phyloP scores from a whole-genome alignment of 257 asterid genomes.

The Nyctanthes arbortristis region DNA sequence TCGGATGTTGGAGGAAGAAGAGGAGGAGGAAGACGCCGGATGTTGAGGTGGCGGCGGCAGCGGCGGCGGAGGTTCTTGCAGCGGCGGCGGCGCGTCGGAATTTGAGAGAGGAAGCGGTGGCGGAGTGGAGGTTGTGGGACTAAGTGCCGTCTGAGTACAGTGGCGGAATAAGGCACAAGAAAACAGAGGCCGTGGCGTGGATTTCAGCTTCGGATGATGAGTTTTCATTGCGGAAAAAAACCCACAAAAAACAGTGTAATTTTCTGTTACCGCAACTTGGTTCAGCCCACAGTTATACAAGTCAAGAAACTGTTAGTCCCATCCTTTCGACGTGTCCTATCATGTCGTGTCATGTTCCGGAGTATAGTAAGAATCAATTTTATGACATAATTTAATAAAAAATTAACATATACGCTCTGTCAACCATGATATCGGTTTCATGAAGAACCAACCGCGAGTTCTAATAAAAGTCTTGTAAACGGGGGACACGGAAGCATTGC shows the following conservation, averaged over 20 bases:
- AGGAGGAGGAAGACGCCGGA: constrained; percentile 65
- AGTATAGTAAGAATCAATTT: too few species aligned
- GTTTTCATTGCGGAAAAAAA: constrained; percentile 49
- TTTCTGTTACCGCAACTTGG: too few species aligned
- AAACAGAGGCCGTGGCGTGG: constrained; percentile 55
- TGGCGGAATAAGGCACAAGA: constrained; percentile 80
- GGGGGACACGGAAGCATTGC: background rate
- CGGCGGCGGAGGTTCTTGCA: constrained; percentile 15
- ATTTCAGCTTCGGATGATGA: constrained; percentile 64
- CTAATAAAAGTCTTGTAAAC: background rate
- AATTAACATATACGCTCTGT: too few species aligned
- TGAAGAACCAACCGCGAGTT: too few species aligned
- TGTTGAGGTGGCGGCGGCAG: constrained; percentile 24
- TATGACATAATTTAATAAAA: too few species aligned
- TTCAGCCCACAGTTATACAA: too few species aligned
- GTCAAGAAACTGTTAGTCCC: too few species aligned
- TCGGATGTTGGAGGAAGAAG: constrained; percentile 77
- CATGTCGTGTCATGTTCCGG: too few species aligned
- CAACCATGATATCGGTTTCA: too few species aligned
- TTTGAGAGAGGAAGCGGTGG: constrained; percentile 52
- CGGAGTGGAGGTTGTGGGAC: constrained; percentile 76
- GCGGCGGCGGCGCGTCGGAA: constrained; percentile 20
- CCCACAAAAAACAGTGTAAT: background rate
- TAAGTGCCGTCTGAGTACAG: constrained; percentile 68
- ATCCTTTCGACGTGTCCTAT: too few species aligned